Evolutionary conservation across 495 filamentous ascomycete species (phyloP).

Genomic region (Podospora sp.): DNA sequence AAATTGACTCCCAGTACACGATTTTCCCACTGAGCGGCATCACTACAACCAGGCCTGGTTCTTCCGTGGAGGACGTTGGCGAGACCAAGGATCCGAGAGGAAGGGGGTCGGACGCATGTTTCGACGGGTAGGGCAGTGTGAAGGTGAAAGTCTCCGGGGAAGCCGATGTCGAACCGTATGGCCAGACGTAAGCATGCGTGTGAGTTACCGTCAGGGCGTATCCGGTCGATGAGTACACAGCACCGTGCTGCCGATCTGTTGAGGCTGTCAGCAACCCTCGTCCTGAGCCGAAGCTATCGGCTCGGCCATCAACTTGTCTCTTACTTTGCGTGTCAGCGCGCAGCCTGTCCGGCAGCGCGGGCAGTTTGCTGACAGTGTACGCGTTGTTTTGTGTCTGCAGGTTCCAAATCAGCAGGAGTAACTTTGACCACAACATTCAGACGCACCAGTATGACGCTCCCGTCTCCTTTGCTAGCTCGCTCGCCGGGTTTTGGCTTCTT

Average conservation of each 20-base stretch:
- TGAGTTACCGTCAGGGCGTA: conserved; percentile 80
- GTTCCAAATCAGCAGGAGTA: conserved; percentile 27
- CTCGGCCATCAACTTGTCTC: conserved; percentile 28
- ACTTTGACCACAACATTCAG: background rate
- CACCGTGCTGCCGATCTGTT: conserved; percentile 60
- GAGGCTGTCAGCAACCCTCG: conserved; percentile 27
- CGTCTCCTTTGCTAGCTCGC: conserved; percentile 59
- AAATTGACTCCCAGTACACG: conserved; percentile 92
- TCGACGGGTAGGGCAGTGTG: conserved; percentile 71
- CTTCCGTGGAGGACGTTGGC: conserved; percentile 67
- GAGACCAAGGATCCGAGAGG: conserved; percentile 81
- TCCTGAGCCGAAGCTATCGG: conserved; percentile 8
- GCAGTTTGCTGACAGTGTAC: conserved; percentile 83
- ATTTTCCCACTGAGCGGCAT: conserved; percentile 82
- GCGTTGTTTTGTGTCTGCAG: conserved; percentile 80
- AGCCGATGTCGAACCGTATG: conserved; percentile 67
- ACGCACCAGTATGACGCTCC: conserved; percentile 66
- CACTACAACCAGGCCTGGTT: conserved; percentile 82
- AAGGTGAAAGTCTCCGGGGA: conserved; percentile 74
- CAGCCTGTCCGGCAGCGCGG: conserved; percentile 74
- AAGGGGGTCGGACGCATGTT: conserved; percentile 62
- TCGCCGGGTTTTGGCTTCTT: conserved; percentile 61
- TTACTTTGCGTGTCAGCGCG: conserved; percentile 63
- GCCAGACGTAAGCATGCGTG: conserved; percentile 83
- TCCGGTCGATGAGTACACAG: conserved; percentile 63